Evolutionary conservation across 1,284 basidiomycete species (phyloP).

Genomic region (Wallemia mellicola): DNA sequence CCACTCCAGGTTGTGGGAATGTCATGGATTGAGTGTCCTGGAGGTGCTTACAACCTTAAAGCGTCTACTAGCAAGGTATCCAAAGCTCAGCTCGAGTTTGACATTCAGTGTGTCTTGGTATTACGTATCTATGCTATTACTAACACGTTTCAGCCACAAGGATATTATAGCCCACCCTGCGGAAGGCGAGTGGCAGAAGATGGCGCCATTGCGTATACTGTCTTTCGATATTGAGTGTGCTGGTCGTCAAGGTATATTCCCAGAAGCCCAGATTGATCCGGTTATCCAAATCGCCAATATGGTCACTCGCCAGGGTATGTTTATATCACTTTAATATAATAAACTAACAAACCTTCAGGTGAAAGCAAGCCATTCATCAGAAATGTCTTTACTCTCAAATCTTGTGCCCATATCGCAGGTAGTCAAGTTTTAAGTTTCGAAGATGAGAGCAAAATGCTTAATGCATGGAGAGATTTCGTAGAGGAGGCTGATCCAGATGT

Average conservation of each 20-base stretch:
- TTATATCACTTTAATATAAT: not conserved
- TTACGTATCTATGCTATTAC: slow-evolving; percentile 4
- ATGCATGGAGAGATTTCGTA: slow-evolving; percentile 57
- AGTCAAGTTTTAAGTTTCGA: slow-evolving; percentile 69
- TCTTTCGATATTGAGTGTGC: slow-evolving; percentile 96
- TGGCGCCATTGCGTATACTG: slow-evolving; percentile 65
- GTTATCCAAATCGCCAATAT: slow-evolving; percentile 94
- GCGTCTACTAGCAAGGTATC: slow-evolving; percentile 31
- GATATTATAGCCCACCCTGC: slow-evolving; percentile 58
- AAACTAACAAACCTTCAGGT: slow-evolving; percentile 22
- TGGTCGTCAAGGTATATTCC: slow-evolving; percentile 78
- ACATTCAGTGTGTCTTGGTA: slow-evolving; percentile 26
- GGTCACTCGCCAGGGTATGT: slow-evolving; percentile 69
- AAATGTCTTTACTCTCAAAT: slow-evolving; percentile 82
- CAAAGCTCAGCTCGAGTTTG: slow-evolving; percentile 58
- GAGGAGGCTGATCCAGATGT: slow-evolving; percentile 68
- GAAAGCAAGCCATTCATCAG: slow-evolving; percentile 71
- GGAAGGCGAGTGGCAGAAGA: slow-evolving; percentile 62
- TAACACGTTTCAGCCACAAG: slow-evolving; percentile 28
- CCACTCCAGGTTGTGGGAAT: slow-evolving; percentile 54
- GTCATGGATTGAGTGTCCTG: slow-evolving; percentile 83
- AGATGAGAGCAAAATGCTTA: slow-evolving; percentile 38
- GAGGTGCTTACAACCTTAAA: slow-evolving; percentile 40
- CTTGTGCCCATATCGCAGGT: slow-evolving; percentile 72
- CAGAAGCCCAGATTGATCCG: slow-evolving; percentile 57